Conservation (phyloP, 352 stramenopile genomes). For the Pythium oligandrum region DNA sequence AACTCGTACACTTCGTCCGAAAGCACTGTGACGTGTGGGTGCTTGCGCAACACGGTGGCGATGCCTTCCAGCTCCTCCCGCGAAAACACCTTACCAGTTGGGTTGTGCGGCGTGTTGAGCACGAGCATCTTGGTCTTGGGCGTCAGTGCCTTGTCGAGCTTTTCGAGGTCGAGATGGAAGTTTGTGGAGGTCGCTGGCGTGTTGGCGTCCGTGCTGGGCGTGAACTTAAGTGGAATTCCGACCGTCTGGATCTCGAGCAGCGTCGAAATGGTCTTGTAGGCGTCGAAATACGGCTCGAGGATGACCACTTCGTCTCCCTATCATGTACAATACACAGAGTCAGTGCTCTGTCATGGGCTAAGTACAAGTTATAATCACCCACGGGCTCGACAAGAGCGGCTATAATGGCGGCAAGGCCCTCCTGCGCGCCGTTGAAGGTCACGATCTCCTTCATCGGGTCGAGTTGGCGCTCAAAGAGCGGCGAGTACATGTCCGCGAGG, state of each 20-base stretch:
- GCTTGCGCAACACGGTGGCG: conserved; percentile 67
- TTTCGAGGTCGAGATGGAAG: conserved; percentile 81
- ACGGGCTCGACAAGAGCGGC: conserved; percentile 69
- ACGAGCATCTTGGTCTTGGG: conserved; percentile 93
- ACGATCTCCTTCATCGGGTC: conserved; percentile 79
- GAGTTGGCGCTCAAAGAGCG: conserved; percentile 54
- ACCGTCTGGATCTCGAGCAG: conserved; percentile 74
- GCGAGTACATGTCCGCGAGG: conserved; percentile 78
- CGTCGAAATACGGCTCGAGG: conserved; percentile 90
- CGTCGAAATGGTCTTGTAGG: conserved; percentile 83
- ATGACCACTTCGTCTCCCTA: conserved; percentile 83
- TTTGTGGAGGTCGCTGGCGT: conserved; percentile 59
- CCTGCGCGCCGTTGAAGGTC: conserved; percentile 85
- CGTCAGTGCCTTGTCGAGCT: conserved; percentile 86
- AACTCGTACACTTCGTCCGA: conserved; percentile 99
- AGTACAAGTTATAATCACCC: conserved; percentile 5
- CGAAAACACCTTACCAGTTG: conserved; percentile 97
- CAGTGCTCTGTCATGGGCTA: background rate
- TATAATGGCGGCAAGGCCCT: conserved; percentile 83
- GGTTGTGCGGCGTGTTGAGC: conserved; percentile 99
- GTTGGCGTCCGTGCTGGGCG: conserved; percentile 30
- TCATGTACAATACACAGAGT: background rate
- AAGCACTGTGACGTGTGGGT: conserved; percentile 91
- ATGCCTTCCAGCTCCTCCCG: conserved; percentile 91
- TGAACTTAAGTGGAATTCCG: conserved; percentile 67